Percentiles rank a stretch among this genome's conserved stretches.
These are phyloP conservation scores for Aphanomyces stellatus DNA, from an alignment of 352 stramenopile genomes.

Conservation along the genomic window DNA sequence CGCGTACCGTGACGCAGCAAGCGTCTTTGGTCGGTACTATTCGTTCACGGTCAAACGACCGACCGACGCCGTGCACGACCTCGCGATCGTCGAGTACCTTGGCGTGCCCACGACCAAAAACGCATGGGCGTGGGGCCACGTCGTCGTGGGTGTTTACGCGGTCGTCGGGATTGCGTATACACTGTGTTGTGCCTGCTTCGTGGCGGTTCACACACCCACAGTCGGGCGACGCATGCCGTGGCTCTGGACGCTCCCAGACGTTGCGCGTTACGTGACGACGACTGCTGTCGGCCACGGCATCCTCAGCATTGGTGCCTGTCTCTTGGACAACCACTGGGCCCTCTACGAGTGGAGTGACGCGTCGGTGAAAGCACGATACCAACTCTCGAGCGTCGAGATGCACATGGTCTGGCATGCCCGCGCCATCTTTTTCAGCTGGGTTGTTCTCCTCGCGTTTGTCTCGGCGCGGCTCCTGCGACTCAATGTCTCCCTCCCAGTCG, in stretches of 20 bases:
- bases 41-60: background rate
- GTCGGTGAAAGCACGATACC: background rate
- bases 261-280: background rate
- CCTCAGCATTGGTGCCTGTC: background rate
- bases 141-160: background rate
- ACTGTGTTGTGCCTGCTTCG: background rate
- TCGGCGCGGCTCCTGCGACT: background rate
- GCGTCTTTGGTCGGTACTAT: background rate
- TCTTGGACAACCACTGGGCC: background rate
- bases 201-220: background rate
- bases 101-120: background rate
- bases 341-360: background rate
- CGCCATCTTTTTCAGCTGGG: background rate
- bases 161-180: background rate
- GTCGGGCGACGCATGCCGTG: background rate
- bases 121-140: background rate
- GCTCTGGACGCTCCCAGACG: background rate
- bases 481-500: background rate
- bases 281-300: background rate
- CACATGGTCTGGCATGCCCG: background rate
- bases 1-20: background rate
- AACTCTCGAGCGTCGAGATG: background rate
- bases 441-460: background rate
- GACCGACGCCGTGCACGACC: background rate
- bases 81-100: background rate